Percentiles rank a stretch among this genome's conserved stretches.
These are phyloP conservation scores for Clarireedia monteithiana DNA, from an alignment of 2,329 filamentous ascomycete species.

Conservation along the genomic window DNA sequence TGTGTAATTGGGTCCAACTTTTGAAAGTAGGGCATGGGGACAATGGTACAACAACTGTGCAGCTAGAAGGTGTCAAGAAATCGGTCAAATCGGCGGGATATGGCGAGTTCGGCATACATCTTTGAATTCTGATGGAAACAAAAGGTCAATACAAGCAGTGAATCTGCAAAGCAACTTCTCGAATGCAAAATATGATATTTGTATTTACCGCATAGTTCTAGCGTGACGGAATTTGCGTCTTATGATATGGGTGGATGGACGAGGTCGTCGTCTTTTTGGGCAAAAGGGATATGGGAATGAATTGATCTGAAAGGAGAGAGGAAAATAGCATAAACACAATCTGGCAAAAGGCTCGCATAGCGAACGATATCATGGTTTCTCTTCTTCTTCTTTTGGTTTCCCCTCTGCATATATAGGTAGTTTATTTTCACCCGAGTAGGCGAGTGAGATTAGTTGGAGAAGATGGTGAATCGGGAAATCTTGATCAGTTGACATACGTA, in stretches of 20 bases:
- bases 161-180: not conserved
- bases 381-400: not conserved
- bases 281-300: not conserved
- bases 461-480: not conserved
- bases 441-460: not conserved
- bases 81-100: too few relatives aligned
- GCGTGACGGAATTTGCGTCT: not conserved
- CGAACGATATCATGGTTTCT: not conserved
- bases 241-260: not conserved
- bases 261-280: not conserved
- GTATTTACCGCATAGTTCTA: constrained; percentile 5
- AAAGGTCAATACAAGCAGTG: constrained; percentile 1
- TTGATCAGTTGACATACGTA: too few relatives aligned
- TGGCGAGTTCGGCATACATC: too few relatives aligned
- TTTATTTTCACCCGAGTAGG: not conserved
- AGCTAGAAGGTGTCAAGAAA: not conserved
- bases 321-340: constrained; percentile 4
- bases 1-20: not conserved
- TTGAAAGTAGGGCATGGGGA: not conserved
- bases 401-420: not conserved
- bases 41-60: not conserved
- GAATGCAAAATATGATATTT: constrained; percentile 3
- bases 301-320: not conserved
- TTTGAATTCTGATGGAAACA: not conserved
- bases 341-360: constrained; percentile 3